A percentile compares a stretch with the other conserved stretches of the same genome.
These are phyloP conservation scores for Colletotrichum sp. DNA, from an alignment of 2,329 filamentous ascomycete genomes.

Conservation along the genomic window DNA sequence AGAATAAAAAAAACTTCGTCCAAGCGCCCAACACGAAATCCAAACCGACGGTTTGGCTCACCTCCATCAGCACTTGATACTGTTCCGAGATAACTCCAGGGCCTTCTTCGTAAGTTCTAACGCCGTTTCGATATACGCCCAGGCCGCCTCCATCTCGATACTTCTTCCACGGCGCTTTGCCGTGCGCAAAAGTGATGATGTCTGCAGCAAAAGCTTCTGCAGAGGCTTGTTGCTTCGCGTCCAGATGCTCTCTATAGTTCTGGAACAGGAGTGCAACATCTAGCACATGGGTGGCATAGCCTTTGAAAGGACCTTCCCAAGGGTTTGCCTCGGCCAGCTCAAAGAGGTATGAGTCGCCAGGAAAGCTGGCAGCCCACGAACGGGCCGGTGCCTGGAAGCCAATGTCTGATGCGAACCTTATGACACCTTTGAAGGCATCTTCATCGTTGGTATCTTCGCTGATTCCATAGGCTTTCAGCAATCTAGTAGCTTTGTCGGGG, in stretches of 20 bases:
- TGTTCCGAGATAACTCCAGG: background rate
- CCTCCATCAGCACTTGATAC: background rate
- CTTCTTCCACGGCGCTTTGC: slow-evolving; percentile 24
- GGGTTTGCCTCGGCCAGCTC: slow-evolving; percentile 53
- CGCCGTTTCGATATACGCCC: background rate
- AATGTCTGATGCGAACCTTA: background rate
- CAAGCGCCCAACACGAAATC: background rate
- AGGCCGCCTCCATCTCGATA: background rate
- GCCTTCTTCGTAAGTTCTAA: background rate
- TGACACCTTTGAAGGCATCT: background rate
- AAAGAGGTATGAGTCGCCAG: slow-evolving; percentile 8
- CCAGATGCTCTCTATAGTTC: slow-evolving; percentile 46
- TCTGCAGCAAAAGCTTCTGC: slow-evolving; percentile 38
- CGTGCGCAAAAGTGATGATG: slow-evolving; percentile 42
- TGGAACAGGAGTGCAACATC: slow-evolving; percentile 50
- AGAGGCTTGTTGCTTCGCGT: slow-evolving; percentile 32
- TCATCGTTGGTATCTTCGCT: background rate
- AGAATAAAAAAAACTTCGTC: background rate
- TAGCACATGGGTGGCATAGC: slow-evolving; percentile 45
- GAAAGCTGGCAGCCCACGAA: background rate
- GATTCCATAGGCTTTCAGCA: background rate
- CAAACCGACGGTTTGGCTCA: background rate
- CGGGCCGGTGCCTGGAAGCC: background rate
- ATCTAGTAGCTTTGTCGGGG: background rate
- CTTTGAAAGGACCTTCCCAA: slow-evolving; percentile 47